Conservation (phyloP, 345 rosid genomes). For the Anastatica hierochuntica region DNA sequence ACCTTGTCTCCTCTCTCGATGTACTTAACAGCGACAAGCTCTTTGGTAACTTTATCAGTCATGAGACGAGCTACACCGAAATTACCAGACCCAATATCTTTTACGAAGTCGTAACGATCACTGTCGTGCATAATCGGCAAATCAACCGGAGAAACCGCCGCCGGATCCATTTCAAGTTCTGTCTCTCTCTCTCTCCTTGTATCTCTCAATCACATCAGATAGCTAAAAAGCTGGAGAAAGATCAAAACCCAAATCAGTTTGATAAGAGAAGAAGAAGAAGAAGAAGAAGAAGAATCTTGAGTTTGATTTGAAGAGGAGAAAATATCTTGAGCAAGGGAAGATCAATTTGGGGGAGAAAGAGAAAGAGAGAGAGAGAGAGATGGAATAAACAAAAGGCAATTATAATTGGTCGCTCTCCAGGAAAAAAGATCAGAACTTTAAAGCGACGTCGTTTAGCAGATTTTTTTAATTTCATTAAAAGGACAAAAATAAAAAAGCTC, state of each 20-base stretch:
- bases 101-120: slow-evolving; percentile 85
- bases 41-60: slow-evolving; percentile 63
- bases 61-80: slow-evolving; percentile 87
- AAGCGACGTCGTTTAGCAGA: slow-evolving; percentile 15
- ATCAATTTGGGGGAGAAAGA: background rate
- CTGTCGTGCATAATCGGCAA: slow-evolving; percentile 92
- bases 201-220: background rate
- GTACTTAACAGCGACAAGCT: slow-evolving; percentile 93
- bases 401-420: slow-evolving; percentile 24
- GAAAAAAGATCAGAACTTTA: background rate
- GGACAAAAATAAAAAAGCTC: slow-evolving; percentile 30
- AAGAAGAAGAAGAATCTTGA: background rate
- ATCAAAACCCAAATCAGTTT: too few species aligned
- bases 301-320: background rate
- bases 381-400: background rate
- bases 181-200: background rate
- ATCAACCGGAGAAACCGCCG: slow-evolving; percentile 46
- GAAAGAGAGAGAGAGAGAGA: background rate
- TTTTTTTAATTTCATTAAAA: too few species aligned
- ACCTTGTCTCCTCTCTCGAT: slow-evolving; percentile 96
- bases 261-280: background rate
- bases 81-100: slow-evolving; percentile 84
- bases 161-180: slow-evolving; percentile 32
- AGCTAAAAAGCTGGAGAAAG: too few species aligned
- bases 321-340: slow-evolving; percentile 15